Evolutionary conservation across 2,329 filamentous ascomycete genomes (phyloP), one percentile per base, ranked within the genome.

Genomic region (Zymoseptoria crescenta): DNA sequence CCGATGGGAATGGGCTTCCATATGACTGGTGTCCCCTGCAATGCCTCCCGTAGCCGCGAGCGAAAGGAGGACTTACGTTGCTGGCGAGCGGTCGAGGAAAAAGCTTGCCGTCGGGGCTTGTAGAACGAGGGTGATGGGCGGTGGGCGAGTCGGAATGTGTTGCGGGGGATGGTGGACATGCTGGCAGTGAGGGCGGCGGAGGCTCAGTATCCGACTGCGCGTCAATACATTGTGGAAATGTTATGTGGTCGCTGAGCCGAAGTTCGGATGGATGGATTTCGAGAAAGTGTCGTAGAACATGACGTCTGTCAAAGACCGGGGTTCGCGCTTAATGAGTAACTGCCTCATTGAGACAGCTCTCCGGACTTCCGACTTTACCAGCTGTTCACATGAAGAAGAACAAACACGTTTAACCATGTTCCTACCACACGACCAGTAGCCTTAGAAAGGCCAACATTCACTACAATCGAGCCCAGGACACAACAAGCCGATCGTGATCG

Each of bases 1-100:
- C 87, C 89, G 57, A 96, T 83, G 21, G 92, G 92, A 66, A 96
- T 96, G 52, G 89, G 89, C 74, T 91, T 90, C 92, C 92, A 96
- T 77, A 89, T 84, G 62, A 94, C 81, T 73, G 83, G 86, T 35
- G 86, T 89, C 48, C 81, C 79, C 48, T 79, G 76, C 65, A 86
- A 79, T 45, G 86, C 84, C 56, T 79, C 79, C 48, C 81, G 76
- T 55, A 87, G 73, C 63, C 83, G 75, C 45, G 81, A 79, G 57
- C 79, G 70, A 68, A 86, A 86, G n/a, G 80, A 80, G 54, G 62
- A 61, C 58, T 64, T 62, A 59, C 59, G 62, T 53, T 64, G 63
- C 57, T 60, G 58, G 54, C 59, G 62, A 27, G 49, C 55, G 21
- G 50, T 53, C 19, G 48, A 59, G 24, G 62, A 61, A 56, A 65